Base-by-base conservation (phyloP, 2,329 filamentous ascomycete genomes). In the Botrytis aclada region DNA sequence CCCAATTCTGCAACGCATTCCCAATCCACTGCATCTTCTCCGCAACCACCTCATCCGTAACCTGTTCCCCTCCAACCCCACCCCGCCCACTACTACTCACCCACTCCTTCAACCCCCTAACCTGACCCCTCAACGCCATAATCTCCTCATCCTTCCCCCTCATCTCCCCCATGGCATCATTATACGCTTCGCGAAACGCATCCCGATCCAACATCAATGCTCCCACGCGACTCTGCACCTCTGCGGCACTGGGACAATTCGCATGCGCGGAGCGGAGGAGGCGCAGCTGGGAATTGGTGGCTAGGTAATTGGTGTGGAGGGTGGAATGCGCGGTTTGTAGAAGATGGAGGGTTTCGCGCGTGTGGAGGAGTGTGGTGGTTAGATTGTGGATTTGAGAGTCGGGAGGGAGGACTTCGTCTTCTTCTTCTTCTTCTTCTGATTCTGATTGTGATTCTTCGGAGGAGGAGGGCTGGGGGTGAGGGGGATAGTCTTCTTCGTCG, bases 1-100 rank as follows among this genome's bases (percentile, higher is more conserved):
- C 88, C 91, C 91, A 94, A 77, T 93, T 93, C 82, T 93, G 90
- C 77, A 93, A 82, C 37, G 90, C 88, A 77, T 93, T 91, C 32
- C 88, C 88, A 64, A 93, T 80, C 73, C 86, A 85, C 67, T 86
- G 84, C 84, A 92, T 88, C 16, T 85, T 84, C 69, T 91, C 88
- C 3, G 84, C 87, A 79, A 93, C 87, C 18, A 89, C 88, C 80
- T 91, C 89, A 78, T 94, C 92, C 74, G 89, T 90, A 63, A 84
- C 81, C 74, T 90, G 88, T 34, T 87, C 87, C 43, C 89, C 88
- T 7, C 61, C 70, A 4, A 60, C 51, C 18, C 70, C 70, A 67
- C 86, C 84, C 45, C 89, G 84, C 16, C 90, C 92, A 75, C 88
- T 88, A 34, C 86, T 88, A 77, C 91, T 92, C 73, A 93, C 90